Conservation (phyloP, 2,329 filamentous ascomycete genomes). For the Beauveria sp. region DNA sequence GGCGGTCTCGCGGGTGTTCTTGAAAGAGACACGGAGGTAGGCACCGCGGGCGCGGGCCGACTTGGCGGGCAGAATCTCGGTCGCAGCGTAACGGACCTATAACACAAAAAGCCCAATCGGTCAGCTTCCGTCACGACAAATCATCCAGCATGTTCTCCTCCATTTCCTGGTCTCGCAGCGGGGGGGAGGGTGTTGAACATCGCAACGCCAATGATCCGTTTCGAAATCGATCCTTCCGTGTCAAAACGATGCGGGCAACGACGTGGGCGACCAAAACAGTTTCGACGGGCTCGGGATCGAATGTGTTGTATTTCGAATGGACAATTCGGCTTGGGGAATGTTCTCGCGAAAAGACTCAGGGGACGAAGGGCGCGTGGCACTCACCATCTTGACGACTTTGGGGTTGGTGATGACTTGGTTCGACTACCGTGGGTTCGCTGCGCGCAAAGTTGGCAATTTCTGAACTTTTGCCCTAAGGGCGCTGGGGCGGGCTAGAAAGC, state of each 20-base stretch:
- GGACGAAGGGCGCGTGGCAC: slow-evolving; percentile 19
- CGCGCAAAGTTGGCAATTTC: slow-evolving; percentile 37
- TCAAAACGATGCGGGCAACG: background rate
- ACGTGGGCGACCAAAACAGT: background rate
- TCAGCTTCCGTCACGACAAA: slow-evolving; percentile 14
- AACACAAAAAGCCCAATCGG: slow-evolving; percentile 12
- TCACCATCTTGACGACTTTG: slow-evolving; percentile 51
- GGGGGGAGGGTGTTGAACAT: background rate
- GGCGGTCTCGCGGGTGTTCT: slow-evolving; percentile 99
- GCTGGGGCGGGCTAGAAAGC: slow-evolving; percentile 28
- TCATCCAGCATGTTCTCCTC: background rate
- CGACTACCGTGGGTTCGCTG: slow-evolving; percentile 42
- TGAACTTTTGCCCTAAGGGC: slow-evolving; percentile 38
- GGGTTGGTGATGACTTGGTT: slow-evolving; percentile 42
- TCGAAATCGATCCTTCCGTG: slow-evolving; percentile 1
- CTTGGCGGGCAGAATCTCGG: slow-evolving; percentile 79
- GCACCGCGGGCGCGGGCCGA: slow-evolving; percentile 96
- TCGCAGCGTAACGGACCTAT: slow-evolving; percentile 93
- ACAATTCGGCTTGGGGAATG: background rate
- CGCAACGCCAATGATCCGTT: background rate
- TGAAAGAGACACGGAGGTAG: slow-evolving; percentile 99
- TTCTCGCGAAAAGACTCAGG: slow-evolving; percentile 5
- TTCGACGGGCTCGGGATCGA: background rate
- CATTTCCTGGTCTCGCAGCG: background rate
- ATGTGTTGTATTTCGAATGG: slow-evolving; percentile 15